These are phyloP conservation scores for Pharnaceum exiguum DNA, from an alignment of 148 eudicot genomes.

Conservation along the genomic window DNA sequence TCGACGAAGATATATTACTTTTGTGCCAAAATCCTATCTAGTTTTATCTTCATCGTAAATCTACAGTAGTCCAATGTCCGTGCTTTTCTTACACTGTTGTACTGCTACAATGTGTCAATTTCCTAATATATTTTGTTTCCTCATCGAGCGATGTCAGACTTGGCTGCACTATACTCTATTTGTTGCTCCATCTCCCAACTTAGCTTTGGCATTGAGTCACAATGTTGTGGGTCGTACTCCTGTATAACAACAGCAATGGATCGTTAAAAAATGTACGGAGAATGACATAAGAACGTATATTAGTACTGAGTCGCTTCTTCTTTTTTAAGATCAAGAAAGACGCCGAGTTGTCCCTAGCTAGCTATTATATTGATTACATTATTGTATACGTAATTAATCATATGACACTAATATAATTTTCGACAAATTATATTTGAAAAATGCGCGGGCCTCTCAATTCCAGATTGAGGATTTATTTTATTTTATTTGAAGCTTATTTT, in stretches of 20 bases:
- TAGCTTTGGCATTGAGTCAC: slow-evolving; percentile 41
- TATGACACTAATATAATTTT: too few relatives aligned
- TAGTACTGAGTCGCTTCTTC: too few relatives aligned
- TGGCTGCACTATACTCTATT: slow-evolving; percentile 38
- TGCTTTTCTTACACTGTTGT: not conserved
- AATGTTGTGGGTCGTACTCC: slow-evolving; percentile 67
- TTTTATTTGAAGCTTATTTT: too few relatives aligned
- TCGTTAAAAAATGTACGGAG: too few relatives aligned
- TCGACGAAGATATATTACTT: not conserved
- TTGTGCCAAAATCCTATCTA: too few relatives aligned
- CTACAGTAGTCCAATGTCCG: not conserved
- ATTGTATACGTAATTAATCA: too few relatives aligned
- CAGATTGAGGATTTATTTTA: not conserved
- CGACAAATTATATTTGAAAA: too few relatives aligned
- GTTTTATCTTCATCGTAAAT: slow-evolving; percentile 4
- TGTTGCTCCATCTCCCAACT: slow-evolving; percentile 96
- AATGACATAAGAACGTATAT: too few relatives aligned
- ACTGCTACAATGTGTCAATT: slow-evolving; percentile 10
- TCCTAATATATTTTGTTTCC: not conserved
- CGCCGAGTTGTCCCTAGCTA: too few relatives aligned
- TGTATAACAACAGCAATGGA: too few relatives aligned
- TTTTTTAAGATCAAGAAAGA: too few relatives aligned
- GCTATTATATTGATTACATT: too few relatives aligned
- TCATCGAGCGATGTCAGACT: slow-evolving; percentile 73
- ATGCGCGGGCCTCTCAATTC: not conserved